phyloP scores from a whole-genome alignment of 2,329 filamentous ascomycete genomes.

The Sporothrix globosa region DNA sequence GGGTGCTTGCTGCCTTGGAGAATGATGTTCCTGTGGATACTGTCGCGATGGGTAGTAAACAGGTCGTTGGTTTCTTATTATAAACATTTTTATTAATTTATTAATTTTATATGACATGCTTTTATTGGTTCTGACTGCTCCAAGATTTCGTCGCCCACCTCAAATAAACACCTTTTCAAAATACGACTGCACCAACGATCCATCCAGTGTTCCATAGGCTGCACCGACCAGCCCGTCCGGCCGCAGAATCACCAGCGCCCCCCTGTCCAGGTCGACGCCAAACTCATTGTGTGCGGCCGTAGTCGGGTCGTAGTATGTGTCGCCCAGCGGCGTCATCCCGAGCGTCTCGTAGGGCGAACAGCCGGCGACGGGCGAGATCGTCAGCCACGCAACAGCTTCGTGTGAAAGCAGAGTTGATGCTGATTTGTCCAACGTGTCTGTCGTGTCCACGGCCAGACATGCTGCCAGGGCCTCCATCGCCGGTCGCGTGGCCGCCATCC shows the following conservation, averaged over 20 bases:
- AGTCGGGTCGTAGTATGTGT: conserved; percentile 55
- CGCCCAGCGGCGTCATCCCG: conserved; percentile 50
- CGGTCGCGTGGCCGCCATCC: conserved; percentile 33
- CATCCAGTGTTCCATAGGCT: conserved; percentile 31
- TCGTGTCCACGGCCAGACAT: conserved; percentile 28
- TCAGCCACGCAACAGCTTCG: conserved; percentile 47
- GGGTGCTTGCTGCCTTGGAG: no score
- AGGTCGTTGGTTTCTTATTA: no score
- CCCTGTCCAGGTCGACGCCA: conserved; percentile 38
- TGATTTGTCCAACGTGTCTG: not conserved
- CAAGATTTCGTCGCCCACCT: no score
- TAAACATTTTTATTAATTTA: no score
- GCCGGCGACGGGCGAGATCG: conserved; percentile 51
- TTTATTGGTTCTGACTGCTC: no score
- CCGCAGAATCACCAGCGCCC: conserved; percentile 39
- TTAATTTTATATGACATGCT: no score
- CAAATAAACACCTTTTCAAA: conserved; percentile 33
- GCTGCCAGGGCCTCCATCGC: conserved; percentile 34
- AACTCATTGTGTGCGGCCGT: conserved; percentile 38
- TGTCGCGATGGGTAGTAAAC: no score
- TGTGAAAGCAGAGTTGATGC: conserved; percentile 37
- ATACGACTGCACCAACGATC: conserved; percentile 33
- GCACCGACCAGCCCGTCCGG: conserved; percentile 40
- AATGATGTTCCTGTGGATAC: no score
- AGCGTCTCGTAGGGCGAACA: conserved; percentile 52